Evolutionary conservation across 2,329 filamentous ascomycete species (phyloP).

Genomic region (Beauveria brongniartii): DNA sequence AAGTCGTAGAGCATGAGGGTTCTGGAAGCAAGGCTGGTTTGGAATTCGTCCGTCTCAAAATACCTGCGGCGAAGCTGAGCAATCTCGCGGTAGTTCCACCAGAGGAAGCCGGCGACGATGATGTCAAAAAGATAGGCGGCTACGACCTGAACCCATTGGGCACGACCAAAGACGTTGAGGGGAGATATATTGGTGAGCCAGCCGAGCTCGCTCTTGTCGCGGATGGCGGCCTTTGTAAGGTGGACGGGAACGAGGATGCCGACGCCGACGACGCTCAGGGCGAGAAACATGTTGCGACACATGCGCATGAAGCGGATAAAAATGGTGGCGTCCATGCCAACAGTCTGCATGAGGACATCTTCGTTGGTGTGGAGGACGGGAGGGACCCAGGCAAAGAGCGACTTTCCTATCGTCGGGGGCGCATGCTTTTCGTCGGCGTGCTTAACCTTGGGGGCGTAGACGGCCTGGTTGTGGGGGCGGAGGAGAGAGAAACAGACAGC

Average conservation of each 20-base stretch:
- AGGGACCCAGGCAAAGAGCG: constrained; percentile 78
- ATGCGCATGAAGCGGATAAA: constrained; percentile 86
- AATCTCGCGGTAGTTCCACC: constrained; percentile 80
- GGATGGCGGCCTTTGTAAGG: constrained; percentile 35
- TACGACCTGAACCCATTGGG: constrained; percentile 52
- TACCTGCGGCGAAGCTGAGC: constrained; percentile 64
- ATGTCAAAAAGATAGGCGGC: constrained; percentile 60
- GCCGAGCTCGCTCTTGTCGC: constrained; percentile 20
- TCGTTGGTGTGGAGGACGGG: constrained; percentile 75
- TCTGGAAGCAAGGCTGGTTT: constrained; percentile 72
- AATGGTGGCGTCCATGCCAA: constrained; percentile 84
- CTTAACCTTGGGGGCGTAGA: constrained; percentile 91
- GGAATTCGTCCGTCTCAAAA: constrained; percentile 81
- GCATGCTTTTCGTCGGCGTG: constrained; percentile 86
- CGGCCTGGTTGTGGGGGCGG: constrained; percentile 81
- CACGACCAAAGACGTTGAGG: constrained; percentile 39
- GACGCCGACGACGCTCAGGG: constrained; percentile 64
- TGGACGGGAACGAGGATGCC: constrained; percentile 77
- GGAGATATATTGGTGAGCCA: constrained; percentile 57
- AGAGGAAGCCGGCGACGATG: constrained; percentile 73
- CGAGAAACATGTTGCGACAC: constrained; percentile 82
- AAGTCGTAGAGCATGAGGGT: constrained; percentile 76
- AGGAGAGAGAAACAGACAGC: constrained; percentile 79
- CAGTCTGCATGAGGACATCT: constrained; percentile 65
- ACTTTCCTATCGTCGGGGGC: constrained; percentile 77